Base-by-base conservation (phyloP, 2,329 filamentous ascomycete species). In the Fusarium multiceps region DNA sequence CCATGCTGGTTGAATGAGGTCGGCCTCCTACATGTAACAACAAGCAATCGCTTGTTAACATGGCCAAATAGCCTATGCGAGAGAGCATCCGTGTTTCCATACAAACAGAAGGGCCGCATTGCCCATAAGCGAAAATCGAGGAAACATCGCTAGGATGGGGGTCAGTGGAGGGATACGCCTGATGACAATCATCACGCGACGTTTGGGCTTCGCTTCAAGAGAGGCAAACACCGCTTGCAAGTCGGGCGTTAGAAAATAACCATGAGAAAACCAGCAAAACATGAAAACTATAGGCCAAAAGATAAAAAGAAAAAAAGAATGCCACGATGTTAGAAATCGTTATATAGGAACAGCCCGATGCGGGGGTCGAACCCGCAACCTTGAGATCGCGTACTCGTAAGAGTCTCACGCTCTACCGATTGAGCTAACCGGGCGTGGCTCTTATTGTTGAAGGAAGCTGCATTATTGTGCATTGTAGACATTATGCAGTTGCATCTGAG, bases 371-470 rank as follows among this genome's bases (percentile, higher is more conserved):
- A 87, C 86, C 84, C 83, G 82, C 83, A 85, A 82, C 83, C 84
- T 86, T 85, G 82, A 86, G 84, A 85, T 85, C 53, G 75, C 59
- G 75, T 69, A 74, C 75, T 75, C 74, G 14, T 86, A 85, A 86
- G 88, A 90, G 88, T 89, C 88, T 88, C 84, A 89, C 87, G 87
- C 87, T 90, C 88, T 90, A 89, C 75, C 75, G 75, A 77, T 77
- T 76, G 74, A 77, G 72, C 74, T 75, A 76, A 74, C 73, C 74
- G 79, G 77, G 78, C 77, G 79, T 79, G 78, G 61, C 61, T 66
- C 55, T 61, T 32, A 49, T 76, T 34, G 79, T 77, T 56, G 6
- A n/a, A 6, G 12, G 13, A 0, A 0, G 0, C 0, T 9, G 13
- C 42, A 48, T 6, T 42, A 37, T 14, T 16, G 11, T 7, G 6